Evolutionary conservation across 805 yeast genomes (phyloP), one percentile per base, ranked within the genome.

Genomic region (Ascoidea asiatica): DNA sequence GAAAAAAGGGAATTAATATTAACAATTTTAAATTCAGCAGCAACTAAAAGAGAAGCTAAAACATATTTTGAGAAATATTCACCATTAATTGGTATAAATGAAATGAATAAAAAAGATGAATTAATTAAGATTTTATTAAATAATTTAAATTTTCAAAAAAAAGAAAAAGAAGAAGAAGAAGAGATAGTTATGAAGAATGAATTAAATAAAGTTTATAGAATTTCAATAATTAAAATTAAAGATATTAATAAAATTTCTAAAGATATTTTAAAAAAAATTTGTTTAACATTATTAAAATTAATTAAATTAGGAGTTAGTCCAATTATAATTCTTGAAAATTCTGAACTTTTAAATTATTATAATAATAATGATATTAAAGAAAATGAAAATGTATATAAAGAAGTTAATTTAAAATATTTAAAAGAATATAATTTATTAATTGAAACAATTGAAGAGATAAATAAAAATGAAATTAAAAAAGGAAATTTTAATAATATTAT

Each of bases 41-140:
- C 97, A 5, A 90, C 97, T 1, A 89, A 87, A 58, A 69, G 98
- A 48, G 97, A 90, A 56, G 95, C 95, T 4, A 72, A 76, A 50
- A 82, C 81, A 50, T 90, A 89, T 56, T 63, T 90, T 41, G 66
- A 75, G 35, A 84, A 81, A 56, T 90, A 89, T 56, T 62, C 70
- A 1, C 72, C 76, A 41, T 60, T 69, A n/a, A 53, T 64, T 29
- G 55, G 59, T 36, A 59, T 58, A 29, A 58, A 60, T 39, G 46
- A 41, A 36, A 41, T 19, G 46, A 46, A 15, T 35, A 21, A 33
- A 54, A 50, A 39, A 50, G 41, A 11, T 70, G 61, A 44, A 48
- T 64, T 21, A 63, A 56, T 48, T 52, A 29, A 55, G 62, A 43
- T 49, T 69, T 44, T 63, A 57, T 51, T 44, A 66, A 54, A 39